These are phyloP conservation scores for Trametes coccinea DNA, from an alignment of 768 basidiomycete species.

Conservation along the genomic window DNA sequence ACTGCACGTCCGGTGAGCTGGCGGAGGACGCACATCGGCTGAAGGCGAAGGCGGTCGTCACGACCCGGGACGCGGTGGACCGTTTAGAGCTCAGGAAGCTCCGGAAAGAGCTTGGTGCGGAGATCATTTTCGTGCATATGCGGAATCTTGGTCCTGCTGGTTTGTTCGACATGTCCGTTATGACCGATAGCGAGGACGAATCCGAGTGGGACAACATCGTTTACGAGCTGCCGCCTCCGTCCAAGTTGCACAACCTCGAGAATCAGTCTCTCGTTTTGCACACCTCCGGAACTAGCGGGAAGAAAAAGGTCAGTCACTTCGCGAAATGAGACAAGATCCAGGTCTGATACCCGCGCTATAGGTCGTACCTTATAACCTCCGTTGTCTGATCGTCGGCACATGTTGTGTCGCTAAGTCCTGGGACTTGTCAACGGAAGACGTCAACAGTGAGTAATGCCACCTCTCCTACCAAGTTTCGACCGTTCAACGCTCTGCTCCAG, in stretches of 20 bases:
- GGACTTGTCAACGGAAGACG: constrained; percentile 40
- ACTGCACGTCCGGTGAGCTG: constrained; percentile 45
- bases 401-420: constrained; percentile 46
- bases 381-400: constrained; percentile 45
- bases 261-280: constrained; percentile 58
- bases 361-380: constrained; percentile 44
- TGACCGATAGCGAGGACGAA: constrained; percentile 14
- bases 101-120: constrained; percentile 38
- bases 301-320: constrained; percentile 39
- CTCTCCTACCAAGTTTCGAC: too few relatives aligned
- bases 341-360: too few relatives aligned
- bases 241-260: constrained; percentile 38
- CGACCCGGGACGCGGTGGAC: constrained; percentile 41
- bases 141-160: constrained; percentile 15
- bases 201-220: constrained; percentile 12
- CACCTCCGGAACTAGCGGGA: constrained; percentile 60
- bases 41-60: constrained; percentile 41
- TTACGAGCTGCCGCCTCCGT: constrained; percentile 23
- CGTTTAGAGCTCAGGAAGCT: constrained; percentile 40
- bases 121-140: constrained; percentile 35
- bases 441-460: constrained; percentile 44
- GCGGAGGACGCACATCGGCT: constrained; percentile 43
- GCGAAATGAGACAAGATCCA: too few relatives aligned
- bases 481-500: too few relatives aligned
- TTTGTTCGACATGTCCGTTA: constrained; percentile 20